These are phyloP conservation scores for Cladosporium sphaerospermum DNA, from an alignment of 2,329 filamentous ascomycete species.

Conservation along the genomic window DNA sequence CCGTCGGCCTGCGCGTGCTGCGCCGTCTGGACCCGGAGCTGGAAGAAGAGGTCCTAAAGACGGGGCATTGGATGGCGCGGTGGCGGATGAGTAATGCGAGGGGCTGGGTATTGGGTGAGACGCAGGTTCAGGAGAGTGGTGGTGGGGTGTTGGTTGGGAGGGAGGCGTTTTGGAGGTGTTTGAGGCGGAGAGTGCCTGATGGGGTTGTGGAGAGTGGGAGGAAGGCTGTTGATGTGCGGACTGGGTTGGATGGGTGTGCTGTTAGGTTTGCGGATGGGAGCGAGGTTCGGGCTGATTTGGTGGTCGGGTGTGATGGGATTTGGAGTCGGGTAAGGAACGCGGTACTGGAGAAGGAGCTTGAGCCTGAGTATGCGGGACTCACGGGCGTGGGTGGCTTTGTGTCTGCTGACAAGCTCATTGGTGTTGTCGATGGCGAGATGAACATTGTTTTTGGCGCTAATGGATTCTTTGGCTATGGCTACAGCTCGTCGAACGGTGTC, in stretches of 20 bases:
- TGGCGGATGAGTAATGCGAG: conserved; percentile 10
- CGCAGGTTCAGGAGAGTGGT: neutral
- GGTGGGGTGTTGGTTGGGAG: conserved; percentile 9
- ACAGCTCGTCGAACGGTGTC: conserved; percentile 14
- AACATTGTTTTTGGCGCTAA: conserved; percentile 42
- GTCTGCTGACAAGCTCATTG: conserved; percentile 28
- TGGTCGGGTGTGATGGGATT: conserved; percentile 19
- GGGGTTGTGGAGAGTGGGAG: neutral
- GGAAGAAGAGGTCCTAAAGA: conserved; percentile 4
- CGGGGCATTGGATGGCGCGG: conserved; percentile 1
- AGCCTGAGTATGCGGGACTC: conserved; percentile 34
- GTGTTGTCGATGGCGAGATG: conserved; percentile 31
- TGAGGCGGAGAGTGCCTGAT: conserved; percentile 8
- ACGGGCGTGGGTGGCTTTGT: conserved; percentile 44
- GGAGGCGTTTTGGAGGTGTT: conserved; percentile 6
- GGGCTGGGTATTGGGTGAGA: conserved; percentile 4
- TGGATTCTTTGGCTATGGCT: conserved; percentile 48
- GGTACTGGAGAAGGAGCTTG: conserved; percentile 30
- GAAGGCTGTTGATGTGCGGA: conserved; percentile 11
- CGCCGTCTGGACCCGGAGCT: conserved; percentile 5
- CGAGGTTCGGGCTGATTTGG: neutral
- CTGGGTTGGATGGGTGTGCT: neutral
- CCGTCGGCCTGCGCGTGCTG: conserved; percentile 10
- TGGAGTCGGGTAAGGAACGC: conserved; percentile 20
- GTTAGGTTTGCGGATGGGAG: conserved; percentile 12